Conservation (phyloP, 163 green algal genomes). For the Trebouxia gelatinosa region DNA sequence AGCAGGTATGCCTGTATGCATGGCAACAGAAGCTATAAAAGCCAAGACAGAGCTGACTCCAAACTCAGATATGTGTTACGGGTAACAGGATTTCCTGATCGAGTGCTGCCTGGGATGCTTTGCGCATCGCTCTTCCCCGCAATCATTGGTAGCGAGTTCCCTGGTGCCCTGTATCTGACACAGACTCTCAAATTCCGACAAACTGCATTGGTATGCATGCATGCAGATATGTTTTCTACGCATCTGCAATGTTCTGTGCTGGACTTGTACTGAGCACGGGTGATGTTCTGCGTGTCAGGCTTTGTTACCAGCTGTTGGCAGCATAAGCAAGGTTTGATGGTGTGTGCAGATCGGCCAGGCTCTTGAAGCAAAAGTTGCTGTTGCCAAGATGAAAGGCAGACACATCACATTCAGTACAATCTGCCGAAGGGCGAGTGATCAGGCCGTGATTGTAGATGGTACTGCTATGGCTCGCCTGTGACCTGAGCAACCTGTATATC, state of each 20-base stretch:
- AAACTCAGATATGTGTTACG: neutral
- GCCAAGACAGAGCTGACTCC: neutral
- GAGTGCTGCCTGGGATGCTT: conserved; percentile 70
- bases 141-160: conserved; percentile 69
- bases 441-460: conserved; percentile 37
- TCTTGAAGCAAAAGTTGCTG: conserved; percentile 34
- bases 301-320: no score
- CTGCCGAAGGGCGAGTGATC: conserved; percentile 23
- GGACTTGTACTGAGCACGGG: neutral
- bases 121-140: conserved; percentile 75
- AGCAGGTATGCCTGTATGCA: neutral
- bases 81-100: conserved; percentile 40
- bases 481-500: neutral
- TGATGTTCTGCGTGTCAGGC: neutral
- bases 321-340: no score
- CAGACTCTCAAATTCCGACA: conserved; percentile 70
- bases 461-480: conserved; percentile 41
- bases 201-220: conserved; percentile 44
- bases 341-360: conserved; percentile 40
- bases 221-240: conserved; percentile 5
- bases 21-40: neutral
- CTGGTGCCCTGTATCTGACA: conserved; percentile 66
- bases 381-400: conserved; percentile 40
- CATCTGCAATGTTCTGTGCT: neutral
- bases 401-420: conserved; percentile 42